phyloP scores from a whole-genome alignment of 2,329 filamentous ascomycete species.

The Penicillium sp. region DNA sequence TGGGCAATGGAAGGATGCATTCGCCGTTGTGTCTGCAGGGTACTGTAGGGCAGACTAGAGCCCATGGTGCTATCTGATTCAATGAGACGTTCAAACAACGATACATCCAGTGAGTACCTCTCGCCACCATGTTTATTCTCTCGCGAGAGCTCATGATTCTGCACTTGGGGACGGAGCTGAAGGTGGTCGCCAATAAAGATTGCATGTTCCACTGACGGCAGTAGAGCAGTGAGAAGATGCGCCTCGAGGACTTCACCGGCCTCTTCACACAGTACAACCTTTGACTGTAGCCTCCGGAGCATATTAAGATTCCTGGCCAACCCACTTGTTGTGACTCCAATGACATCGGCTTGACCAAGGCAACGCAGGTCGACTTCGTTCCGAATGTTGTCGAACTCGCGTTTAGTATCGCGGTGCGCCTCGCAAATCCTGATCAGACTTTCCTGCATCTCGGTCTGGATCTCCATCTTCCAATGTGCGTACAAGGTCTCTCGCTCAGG shows the following conservation, averaged over 20 bases:
- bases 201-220: conserved; percentile 40
- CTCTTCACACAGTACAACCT: conserved; percentile 42
- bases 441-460: background rate
- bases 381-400: conserved; percentile 17
- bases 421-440: background rate
- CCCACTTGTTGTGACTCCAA: conserved; percentile 54
- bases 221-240: conserved; percentile 37
- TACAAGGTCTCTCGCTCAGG: background rate
- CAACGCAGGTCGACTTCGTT: conserved; percentile 26
- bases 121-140: conserved; percentile 30
- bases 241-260: conserved; percentile 43
- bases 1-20: conserved; percentile 62
- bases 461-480: background rate
- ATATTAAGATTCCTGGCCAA: conserved; percentile 45
- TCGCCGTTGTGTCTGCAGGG: conserved; percentile 57
- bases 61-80: conserved; percentile 18
- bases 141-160: conserved; percentile 32
- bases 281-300: conserved; percentile 41
- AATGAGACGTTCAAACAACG: conserved; percentile 52
- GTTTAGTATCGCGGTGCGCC: conserved; percentile 11
- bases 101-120: conserved; percentile 46
- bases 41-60: conserved; percentile 32
- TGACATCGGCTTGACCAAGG: conserved; percentile 42
- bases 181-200: conserved; percentile 45
- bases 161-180: conserved; percentile 40